Base-by-base conservation (phyloP, 2,329 filamentous ascomycete genomes). In the Cladosporium sp. region DNA sequence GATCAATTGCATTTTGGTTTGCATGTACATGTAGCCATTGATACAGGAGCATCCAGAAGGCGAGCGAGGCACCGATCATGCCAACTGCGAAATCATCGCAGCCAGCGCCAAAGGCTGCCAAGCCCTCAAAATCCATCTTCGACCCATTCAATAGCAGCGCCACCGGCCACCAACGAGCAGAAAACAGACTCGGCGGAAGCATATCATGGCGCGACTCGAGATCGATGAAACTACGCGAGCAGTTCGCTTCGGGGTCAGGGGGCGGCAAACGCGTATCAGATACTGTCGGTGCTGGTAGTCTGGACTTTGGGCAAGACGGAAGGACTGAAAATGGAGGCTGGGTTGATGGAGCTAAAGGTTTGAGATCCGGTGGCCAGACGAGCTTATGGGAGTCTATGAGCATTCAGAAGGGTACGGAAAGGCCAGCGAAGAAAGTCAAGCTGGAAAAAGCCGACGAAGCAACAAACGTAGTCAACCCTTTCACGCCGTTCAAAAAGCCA, bases 131-230 rank as follows among this genome's bases (percentile, higher is more conserved):
- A 70, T 89, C 95, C 77, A 96, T 95, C 80, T 80, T 96, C 58
- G 95, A 90, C 60, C 85, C 96, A 69, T 96, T 92, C 91, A 96
- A 92, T 66, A 95, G 89, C 61, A 92, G 89, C 55, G 90, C 96
- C 69, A 89, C 83, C 62, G 84, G 80, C 64, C 89, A 96, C 66
- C 90, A 95, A 69, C 79, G 83, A 36, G 82, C 87, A 37, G 86
- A 92, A 53, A 84, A 82, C 53, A 70, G 73, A 3, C 76, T 85
- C 1, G 79, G 80, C 2, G 78, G 79, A 19, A 79, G 76, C 59
- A 83, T 73, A 57, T 78, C 80, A 63, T 95, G 89, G 89, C 83
- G 88, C 19, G 76, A 83, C 44, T 85, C 82, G 12, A 80, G 88
- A 37, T 80, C 76, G 39, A 68, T 75, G 48, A 93, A 92, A 70